Conservation (phyloP, 495 filamentous ascomycete genomes). For the Cercophora samala region DNA sequence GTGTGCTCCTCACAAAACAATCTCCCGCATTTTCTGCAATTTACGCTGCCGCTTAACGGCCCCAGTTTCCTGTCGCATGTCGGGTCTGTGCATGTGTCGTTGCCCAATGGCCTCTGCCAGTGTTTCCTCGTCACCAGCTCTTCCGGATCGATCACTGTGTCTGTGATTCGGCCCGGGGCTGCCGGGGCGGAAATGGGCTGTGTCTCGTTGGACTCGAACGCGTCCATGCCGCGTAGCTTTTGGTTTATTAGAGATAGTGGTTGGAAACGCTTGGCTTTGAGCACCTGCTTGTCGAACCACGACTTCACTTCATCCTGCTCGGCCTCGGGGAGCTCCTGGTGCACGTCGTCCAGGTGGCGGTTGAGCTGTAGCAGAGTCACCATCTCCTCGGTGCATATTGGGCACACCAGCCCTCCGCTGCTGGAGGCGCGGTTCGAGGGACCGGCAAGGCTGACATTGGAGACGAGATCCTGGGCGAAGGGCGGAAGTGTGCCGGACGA, state of each 20-base stretch:
- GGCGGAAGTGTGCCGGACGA: conserved; percentile 42
- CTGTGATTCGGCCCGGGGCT: conserved; percentile 30
- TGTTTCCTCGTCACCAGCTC: conserved; percentile 82
- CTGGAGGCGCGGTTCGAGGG: conserved; percentile 39
- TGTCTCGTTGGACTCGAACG: conserved; percentile 91
- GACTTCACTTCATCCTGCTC: conserved; percentile 96
- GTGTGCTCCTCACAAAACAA: conserved; percentile 98
- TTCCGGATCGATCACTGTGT: conserved; percentile 69
- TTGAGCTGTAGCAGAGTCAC: conserved; percentile 93
- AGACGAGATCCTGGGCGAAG: conserved; percentile 44
- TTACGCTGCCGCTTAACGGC: conserved; percentile 74
- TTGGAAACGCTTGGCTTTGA: conserved; percentile 93
- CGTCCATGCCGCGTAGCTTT: conserved; percentile 94
- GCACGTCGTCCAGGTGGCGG: conserved; percentile 89
- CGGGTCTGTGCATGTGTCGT: conserved; percentile 83
- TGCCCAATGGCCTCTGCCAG: conserved; percentile 74
- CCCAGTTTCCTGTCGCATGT: conserved; percentile 77
- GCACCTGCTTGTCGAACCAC: conserved; percentile 96
- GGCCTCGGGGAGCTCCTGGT: conserved; percentile 88
- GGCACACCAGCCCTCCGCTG: conserved; percentile 68
- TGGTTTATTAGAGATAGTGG: conserved; percentile 82
- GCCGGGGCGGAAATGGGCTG: conserved; percentile 25
- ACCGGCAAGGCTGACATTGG: conserved; percentile 47
- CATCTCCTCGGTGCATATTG: conserved; percentile 98
- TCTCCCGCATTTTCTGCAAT: conserved; percentile 87